Conservation (phyloP, 768 basidiomycete genomes). For the Inosperma sp. region DNA sequence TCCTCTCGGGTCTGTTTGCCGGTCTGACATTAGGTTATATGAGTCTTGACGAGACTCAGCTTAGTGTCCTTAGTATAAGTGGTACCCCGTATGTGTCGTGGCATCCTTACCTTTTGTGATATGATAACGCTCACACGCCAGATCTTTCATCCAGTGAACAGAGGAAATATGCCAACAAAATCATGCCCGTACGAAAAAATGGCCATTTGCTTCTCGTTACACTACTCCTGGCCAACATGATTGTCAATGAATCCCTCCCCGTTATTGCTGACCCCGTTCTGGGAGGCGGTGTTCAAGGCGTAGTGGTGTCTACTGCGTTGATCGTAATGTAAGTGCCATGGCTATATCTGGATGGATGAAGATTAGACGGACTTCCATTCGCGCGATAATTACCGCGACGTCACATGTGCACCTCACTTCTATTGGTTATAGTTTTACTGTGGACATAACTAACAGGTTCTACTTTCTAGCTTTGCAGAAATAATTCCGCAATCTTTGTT, state of each 20-base stretch:
- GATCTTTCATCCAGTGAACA: slow-evolving; percentile 52
- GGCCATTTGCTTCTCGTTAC: slow-evolving; percentile 82
- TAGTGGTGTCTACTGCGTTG: slow-evolving; percentile 76
- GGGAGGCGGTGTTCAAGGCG: slow-evolving; percentile 73
- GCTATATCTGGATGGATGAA: too few species aligned
- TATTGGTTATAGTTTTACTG: background rate
- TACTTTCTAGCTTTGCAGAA: slow-evolving; percentile 66
- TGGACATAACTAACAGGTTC: slow-evolving; percentile 8
- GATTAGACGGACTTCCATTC: too few species aligned
- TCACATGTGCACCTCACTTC: too few species aligned
- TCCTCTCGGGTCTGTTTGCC: slow-evolving; percentile 84
- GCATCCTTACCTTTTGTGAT: background rate
- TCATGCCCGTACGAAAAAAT: slow-evolving; percentile 80
- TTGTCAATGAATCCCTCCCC: slow-evolving; percentile 84
- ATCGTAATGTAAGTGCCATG: slow-evolving; percentile 72
- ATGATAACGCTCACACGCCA: slow-evolving; percentile 7
- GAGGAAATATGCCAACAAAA: slow-evolving; percentile 74
- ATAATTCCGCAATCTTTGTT: slow-evolving; percentile 93
- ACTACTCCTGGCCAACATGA: slow-evolving; percentile 85
- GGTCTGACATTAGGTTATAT: slow-evolving; percentile 90
- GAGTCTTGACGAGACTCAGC: slow-evolving; percentile 89
- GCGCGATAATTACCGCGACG: too few species aligned
- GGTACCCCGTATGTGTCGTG: slow-evolving; percentile 63
- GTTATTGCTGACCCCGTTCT: slow-evolving; percentile 77
- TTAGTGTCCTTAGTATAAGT: slow-evolving; percentile 80